These are phyloP conservation scores for Mycena metata DNA, from an alignment of 768 basidiomycete species.

Conservation along the genomic window DNA sequence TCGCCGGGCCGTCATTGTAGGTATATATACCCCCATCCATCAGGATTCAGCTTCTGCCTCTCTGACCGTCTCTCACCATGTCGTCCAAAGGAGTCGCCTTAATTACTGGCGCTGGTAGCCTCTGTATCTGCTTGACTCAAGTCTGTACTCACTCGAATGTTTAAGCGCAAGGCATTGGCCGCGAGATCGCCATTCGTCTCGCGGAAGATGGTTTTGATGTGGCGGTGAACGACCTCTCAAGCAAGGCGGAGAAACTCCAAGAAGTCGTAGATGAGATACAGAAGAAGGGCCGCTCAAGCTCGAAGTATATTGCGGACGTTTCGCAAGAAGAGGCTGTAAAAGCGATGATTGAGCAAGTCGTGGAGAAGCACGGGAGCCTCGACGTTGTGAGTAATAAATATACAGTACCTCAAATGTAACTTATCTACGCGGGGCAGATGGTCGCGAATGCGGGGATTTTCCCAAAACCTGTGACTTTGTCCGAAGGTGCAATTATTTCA, in stretches of 20 bases:
- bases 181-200: conserved; percentile 46
- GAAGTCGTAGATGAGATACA: conserved; percentile 26
- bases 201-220: conserved; percentile 51
- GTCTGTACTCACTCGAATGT: too few species aligned
- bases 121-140: too few species aligned
- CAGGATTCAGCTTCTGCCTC: too few species aligned
- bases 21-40: too few species aligned
- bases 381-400: conserved; percentile 45
- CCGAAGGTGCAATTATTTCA: neutral
- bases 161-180: conserved; percentile 49
- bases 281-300: conserved; percentile 9
- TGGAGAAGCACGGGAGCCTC: conserved; percentile 40
- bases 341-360: conserved; percentile 39
- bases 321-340: conserved; percentile 42
- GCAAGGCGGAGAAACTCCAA: conserved; percentile 38
- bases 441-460: conserved; percentile 48
- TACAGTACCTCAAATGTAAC: too few species aligned
- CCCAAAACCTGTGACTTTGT: neutral
- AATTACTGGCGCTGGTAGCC: too few species aligned
- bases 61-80: too few species aligned
- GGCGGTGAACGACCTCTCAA: conserved; percentile 47
- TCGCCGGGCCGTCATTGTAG: too few species aligned
- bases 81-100: too few species aligned
- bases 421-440: conserved; percentile 39
- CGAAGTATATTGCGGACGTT: conserved; percentile 33